A percentile compares a stretch with the other conserved stretches of the same genome.
Evolutionary conservation across 495 filamentous ascomycete genomes (phyloP).

Genomic region (Penicillium mononematosum): DNA sequence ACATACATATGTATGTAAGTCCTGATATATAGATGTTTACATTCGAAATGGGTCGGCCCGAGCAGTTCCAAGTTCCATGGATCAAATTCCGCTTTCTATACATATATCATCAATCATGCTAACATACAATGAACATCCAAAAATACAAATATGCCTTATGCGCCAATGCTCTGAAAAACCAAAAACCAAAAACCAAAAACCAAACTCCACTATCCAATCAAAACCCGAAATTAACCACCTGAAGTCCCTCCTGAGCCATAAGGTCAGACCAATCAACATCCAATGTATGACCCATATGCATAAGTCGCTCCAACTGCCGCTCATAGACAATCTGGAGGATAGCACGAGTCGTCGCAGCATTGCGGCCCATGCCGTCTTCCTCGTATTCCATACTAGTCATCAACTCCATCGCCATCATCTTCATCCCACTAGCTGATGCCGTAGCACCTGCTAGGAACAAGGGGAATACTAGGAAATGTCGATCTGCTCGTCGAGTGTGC

Average conservation of each 20-base stretch:
- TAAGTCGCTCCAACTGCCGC: constrained; percentile 40
- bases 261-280: constrained; percentile 50
- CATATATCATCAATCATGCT: constrained; percentile 28
- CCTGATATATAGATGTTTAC: too few relatives aligned
- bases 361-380: constrained; percentile 49
- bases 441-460: constrained; percentile 57
- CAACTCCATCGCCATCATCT: constrained; percentile 51
- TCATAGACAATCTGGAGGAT: constrained; percentile 53
- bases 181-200: background rate
- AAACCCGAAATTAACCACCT: constrained; percentile 47
- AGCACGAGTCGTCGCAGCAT: constrained; percentile 45
- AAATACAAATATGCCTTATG: constrained; percentile 11
- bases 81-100: constrained; percentile 16
- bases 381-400: constrained; percentile 50
- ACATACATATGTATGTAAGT: too few relatives aligned
- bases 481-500: constrained; percentile 34
- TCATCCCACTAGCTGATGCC: constrained; percentile 38
- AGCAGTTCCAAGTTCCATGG: constrained; percentile 15
- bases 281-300: constrained; percentile 35
- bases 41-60: constrained; percentile 6
- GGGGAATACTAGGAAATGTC: constrained; percentile 53
- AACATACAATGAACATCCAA: constrained; percentile 4
- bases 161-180: constrained; percentile 6
- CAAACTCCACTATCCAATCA: constrained; percentile 18
- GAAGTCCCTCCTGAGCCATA: constrained; percentile 40